Evolutionary conservation across 805 yeast species (phyloP), one percentile per base, ranked within the genome.

Genomic region (Candida sakaeoensis): DNA sequence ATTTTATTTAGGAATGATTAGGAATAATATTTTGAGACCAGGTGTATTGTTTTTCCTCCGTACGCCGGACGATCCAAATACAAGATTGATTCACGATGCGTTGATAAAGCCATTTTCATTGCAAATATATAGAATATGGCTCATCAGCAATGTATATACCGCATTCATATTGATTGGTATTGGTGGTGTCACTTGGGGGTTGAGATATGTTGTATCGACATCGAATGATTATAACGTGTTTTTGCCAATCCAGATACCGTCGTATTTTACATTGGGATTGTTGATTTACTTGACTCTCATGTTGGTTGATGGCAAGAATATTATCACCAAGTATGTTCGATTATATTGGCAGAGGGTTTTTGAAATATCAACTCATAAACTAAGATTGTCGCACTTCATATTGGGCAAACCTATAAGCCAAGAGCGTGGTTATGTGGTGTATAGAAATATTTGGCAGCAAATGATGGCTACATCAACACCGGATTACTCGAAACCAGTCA

Each of bases 21-120:
- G 99, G 45, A 65, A 74, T 33, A 63, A 68, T 43, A 79, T 88
- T 28, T 71, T 91, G 43, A 75, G 99, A 41, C 82, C 85, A 0
- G 99, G 99, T 9, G 96, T 87, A 7, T 68, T 93, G 34, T 93
- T 80, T 58, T 93, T 93, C 64, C 85, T 93, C 44, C 75, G 96
- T 51, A 88, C 95, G 16, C 96, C 96, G 4, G 96, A 89, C 51
- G 97, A 93, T 56, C 96, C 95, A 28, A 84, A 86, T 50, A 81
- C 88, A 33, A 79, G 91, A 48, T 75, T 93, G 9, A 74, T 91
- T 30, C 91, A 88, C 48, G 96, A 90, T 55, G 93, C 95, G 1
- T 61, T 93, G 39, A 82, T 85, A 42, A 79, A 85, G 48, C 85
- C 96, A 1, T 74, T 91, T 52, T 47, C 61, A 7, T 65, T 82